phyloP scores from a whole-genome alignment of 2,329 filamentous ascomycete genomes.

The Talaromyces sp. region DNA sequence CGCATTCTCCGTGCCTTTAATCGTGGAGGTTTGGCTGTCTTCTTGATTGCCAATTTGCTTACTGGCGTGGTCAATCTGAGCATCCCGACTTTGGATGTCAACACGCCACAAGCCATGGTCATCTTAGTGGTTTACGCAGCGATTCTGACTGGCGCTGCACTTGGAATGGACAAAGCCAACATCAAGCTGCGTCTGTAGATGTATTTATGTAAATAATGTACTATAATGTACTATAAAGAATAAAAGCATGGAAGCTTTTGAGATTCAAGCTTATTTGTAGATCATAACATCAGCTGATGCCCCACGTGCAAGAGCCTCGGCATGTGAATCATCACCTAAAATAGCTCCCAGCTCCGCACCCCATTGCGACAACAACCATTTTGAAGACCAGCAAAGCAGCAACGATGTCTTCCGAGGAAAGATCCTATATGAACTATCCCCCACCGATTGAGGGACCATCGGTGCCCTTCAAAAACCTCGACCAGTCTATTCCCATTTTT shows the following conservation, averaged over 20 bases:
- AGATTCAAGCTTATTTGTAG: background rate
- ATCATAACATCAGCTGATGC: slow-evolving; percentile 8
- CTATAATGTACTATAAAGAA: slow-evolving; percentile 7
- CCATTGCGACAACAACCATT: background rate
- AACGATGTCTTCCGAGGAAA: slow-evolving; percentile 26
- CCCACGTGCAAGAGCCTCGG: slow-evolving; percentile 18
- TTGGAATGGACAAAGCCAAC: slow-evolving; percentile 43
- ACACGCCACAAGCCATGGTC: slow-evolving; percentile 66
- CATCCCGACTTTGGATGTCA: slow-evolving; percentile 76
- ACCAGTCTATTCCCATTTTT: slow-evolving; percentile 69
- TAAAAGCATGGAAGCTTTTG: background rate
- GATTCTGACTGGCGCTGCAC: slow-evolving; percentile 66
- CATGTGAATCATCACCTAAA: slow-evolving; percentile 13
- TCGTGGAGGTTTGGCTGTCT: slow-evolving; percentile 81
- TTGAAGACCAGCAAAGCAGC: background rate
- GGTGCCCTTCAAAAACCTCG: slow-evolving; percentile 51
- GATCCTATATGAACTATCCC: slow-evolving; percentile 41
- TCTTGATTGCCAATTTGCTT: slow-evolving; percentile 83
- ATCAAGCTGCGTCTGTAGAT: slow-evolving; percentile 32
- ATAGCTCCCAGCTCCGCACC: slow-evolving; percentile 9
- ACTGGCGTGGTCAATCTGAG: slow-evolving; percentile 90
- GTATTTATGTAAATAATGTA: no score
- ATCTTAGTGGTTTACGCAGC: slow-evolving; percentile 75
- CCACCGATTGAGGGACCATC: slow-evolving; percentile 42
- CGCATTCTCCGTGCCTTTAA: slow-evolving; percentile 82